Conservation (phyloP, 106 monocot genomes). For the Platanthera zijinensis region DNA sequence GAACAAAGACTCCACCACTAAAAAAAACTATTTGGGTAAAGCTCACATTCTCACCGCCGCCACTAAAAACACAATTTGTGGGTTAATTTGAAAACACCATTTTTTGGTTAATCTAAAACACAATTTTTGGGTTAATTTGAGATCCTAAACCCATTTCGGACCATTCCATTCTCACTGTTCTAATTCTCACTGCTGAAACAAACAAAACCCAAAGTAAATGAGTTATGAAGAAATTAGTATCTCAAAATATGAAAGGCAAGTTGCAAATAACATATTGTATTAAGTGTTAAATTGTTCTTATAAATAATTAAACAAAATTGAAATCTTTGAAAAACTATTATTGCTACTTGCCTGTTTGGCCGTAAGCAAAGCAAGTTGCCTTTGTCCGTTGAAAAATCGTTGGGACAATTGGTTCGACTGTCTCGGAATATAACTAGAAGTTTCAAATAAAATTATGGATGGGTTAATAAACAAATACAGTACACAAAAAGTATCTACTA, state of each 20-base stretch:
- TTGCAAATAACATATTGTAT: background rate
- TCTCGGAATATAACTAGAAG: constrained; percentile 77
- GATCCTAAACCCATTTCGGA: too few relatives aligned
- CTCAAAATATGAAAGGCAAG: background rate
- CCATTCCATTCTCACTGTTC: too few relatives aligned
- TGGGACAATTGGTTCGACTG: constrained; percentile 88
- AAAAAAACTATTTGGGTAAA: too few relatives aligned
- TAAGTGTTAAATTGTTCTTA: background rate
- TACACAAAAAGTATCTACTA: background rate
- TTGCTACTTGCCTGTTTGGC: constrained; percentile 68
- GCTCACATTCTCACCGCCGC: too few relatives aligned
- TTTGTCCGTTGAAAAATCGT: constrained; percentile 87
- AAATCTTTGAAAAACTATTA: background rate
- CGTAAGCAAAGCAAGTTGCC: constrained; percentile 99
- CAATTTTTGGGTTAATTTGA: too few relatives aligned
- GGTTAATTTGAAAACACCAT: too few relatives aligned
- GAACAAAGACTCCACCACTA: too few relatives aligned
- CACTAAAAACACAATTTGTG: too few relatives aligned
- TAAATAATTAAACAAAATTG: background rate
- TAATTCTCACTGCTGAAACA: too few relatives aligned
- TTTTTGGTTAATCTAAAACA: too few relatives aligned
- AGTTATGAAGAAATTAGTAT: background rate
- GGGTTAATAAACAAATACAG: background rate
- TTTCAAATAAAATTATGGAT: constrained; percentile 3
- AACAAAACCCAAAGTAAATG: background rate